Percentiles rank a stretch among this genome's conserved stretches.
Evolutionary conservation across 768 basidiomycete genomes (phyloP).

Genomic region (Tricholoma sp.): DNA sequence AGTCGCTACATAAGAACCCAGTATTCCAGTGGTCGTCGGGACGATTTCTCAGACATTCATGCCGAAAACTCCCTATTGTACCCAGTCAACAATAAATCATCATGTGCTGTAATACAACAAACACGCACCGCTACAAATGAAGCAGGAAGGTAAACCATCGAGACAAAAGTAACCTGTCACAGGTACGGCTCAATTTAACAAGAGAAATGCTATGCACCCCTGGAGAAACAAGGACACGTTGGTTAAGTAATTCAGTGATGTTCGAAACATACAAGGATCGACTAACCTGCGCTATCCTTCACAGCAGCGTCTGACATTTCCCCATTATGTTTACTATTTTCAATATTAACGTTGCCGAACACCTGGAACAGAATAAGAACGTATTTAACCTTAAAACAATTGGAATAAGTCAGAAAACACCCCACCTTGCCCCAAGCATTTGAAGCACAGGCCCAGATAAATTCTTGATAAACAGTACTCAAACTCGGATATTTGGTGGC

Average conservation of each 20-base stretch:
- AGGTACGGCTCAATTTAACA: not conserved
- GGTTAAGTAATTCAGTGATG: not conserved
- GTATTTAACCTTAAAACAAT: not conserved
- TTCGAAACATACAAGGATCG: not conserved
- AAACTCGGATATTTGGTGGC: too few species aligned
- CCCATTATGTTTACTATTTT: conserved; percentile 48
- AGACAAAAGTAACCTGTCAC: conserved; percentile 53
- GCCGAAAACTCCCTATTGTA: conserved; percentile 48
- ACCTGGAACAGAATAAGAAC: conserved; percentile 31
- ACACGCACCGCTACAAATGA: conserved; percentile 43
- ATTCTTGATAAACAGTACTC: too few species aligned
- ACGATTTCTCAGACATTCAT: conserved; percentile 45
- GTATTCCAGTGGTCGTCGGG: conserved; percentile 29
- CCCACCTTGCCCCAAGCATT: too few species aligned
- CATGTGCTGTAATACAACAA: not conserved
- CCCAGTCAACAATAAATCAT: not conserved
- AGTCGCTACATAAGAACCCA: conserved; percentile 36
- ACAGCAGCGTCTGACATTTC: conserved; percentile 48
- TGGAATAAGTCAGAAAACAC: too few species aligned
- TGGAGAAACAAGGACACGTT: conserved; percentile 3
- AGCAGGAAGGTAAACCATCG: conserved; percentile 58
- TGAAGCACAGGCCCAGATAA: too few species aligned
- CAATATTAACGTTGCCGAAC: conserved; percentile 55
- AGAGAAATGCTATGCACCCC: conserved; percentile 14
- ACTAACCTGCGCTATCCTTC: conserved; percentile 42